phyloP scores from a whole-genome alignment of 139 green algal species.

The Chlorella sp. region DNA sequence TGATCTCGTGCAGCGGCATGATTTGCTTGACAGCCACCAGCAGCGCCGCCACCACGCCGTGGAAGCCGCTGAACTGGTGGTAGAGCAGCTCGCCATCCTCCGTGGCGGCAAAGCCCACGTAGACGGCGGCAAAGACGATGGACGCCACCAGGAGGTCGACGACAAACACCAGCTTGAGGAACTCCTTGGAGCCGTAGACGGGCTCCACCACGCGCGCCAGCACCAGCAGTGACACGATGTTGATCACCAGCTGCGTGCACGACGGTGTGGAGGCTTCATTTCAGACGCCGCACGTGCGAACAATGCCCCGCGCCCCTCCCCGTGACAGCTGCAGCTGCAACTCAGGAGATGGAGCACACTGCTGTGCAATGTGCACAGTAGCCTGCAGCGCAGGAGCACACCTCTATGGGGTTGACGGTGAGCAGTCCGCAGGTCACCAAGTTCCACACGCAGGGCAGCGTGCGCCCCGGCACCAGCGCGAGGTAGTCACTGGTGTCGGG shows the following conservation, averaged over 20 bases:
- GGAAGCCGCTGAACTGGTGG: conserved; percentile 73
- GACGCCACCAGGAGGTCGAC: conserved; percentile 38
- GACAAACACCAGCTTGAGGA: conserved; percentile 70
- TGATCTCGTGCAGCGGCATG: conserved; percentile 82
- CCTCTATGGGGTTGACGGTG: conserved; percentile 35
- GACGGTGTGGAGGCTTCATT: not conserved
- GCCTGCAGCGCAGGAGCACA: conserved; percentile 8
- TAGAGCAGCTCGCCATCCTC: conserved; percentile 33
- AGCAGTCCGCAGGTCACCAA: conserved; percentile 44
- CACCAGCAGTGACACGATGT: conserved; percentile 54
- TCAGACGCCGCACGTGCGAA: not conserved
- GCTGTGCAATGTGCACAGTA: not conserved
- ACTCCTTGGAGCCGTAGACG: conserved; percentile 71
- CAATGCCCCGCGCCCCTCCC: not conserved
- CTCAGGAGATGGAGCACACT: no score
- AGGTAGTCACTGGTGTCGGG: conserved; percentile 32
- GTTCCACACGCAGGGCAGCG: conserved; percentile 52
- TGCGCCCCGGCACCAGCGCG: conserved; percentile 47
- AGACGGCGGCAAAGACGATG: conserved; percentile 59
- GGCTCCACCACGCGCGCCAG: conserved; percentile 77
- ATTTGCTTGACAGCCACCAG: conserved; percentile 92
- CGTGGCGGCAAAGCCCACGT: conserved; percentile 44
- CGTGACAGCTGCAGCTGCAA: not conserved
- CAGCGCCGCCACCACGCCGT: conserved; percentile 73
- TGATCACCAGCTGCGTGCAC: conserved; percentile 52